A percentile compares a stretch with the other conserved stretches of the same genome.
Conservation (phyloP, 2,329 filamentous ascomycete genomes). For the Coccinonectria pachysandricola region DNA sequence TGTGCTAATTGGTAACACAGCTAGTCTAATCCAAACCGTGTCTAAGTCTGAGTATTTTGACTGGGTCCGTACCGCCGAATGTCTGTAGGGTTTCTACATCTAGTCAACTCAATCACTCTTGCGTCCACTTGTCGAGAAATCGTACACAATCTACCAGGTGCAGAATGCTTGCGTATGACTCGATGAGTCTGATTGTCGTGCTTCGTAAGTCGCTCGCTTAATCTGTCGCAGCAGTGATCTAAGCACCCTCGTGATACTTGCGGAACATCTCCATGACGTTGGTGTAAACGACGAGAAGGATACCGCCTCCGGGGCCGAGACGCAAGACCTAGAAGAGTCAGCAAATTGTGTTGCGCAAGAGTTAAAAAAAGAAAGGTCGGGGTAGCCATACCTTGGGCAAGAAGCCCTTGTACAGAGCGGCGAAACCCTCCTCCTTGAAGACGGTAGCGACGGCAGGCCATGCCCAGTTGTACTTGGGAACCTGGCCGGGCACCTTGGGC, state of each 20-base stretch:
- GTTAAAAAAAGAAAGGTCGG: constrained; percentile 30
- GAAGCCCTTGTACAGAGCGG: constrained; percentile 95
- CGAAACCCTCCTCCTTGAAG: constrained; percentile 85
- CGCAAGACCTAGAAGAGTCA: constrained; percentile 26
- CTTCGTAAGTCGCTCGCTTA: no score
- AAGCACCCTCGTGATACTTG: constrained; percentile 36
- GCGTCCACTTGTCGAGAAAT: no score
- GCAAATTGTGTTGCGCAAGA: not conserved
- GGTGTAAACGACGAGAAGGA: constrained; percentile 79
- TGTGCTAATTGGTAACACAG: no score
- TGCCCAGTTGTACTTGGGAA: constrained; percentile 98
- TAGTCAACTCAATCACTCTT: no score
- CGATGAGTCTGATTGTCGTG: no score
- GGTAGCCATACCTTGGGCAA: constrained; percentile 91
- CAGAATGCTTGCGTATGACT: no score
- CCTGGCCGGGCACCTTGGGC: constrained; percentile 65
- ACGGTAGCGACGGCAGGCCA: constrained; percentile 80
- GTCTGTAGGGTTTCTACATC: no score
- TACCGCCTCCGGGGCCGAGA: constrained; percentile 49
- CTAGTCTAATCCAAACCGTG: no score
- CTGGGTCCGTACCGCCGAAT: no score
- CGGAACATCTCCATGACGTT: constrained; percentile 90
- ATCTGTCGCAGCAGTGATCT: no score
- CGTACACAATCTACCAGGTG: no score
- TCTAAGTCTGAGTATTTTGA: no score